phyloP scores from a whole-genome alignment of 257 asterid species.

The Datura wrightii region DNA sequence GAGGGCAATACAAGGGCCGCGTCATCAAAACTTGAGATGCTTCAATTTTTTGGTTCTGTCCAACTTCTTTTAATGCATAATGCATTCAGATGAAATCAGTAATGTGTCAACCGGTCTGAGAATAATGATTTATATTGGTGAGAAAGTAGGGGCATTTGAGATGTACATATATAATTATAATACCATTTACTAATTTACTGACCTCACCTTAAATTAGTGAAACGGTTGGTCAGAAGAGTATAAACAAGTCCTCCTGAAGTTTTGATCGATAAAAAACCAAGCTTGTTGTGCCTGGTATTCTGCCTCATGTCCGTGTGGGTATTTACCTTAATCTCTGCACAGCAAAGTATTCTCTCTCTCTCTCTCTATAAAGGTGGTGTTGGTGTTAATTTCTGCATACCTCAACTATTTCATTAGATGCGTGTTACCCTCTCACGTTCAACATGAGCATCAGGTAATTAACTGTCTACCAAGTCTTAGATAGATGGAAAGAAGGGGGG shows the following conservation, averaged over 20 bases:
- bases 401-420: no score
- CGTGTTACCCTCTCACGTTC: no score
- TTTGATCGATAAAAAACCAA: neutral
- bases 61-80: slow-evolving; percentile 23
- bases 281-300: neutral
- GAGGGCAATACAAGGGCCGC: slow-evolving; percentile 95
- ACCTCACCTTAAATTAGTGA: slow-evolving; percentile 42
- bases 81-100: slow-evolving; percentile 41
- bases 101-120: slow-evolving; percentile 42
- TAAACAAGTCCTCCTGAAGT: neutral
- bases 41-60: slow-evolving; percentile 44
- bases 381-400: no score
- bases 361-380: no score
- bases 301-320: neutral
- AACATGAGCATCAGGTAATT: no score
- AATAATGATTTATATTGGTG: slow-evolving; percentile 45
- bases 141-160: slow-evolving; percentile 57
- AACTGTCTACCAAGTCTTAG: no score
- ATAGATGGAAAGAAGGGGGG: no score
- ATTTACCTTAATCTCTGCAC: neutral
- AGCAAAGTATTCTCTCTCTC: no score
- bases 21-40: slow-evolving; percentile 62
- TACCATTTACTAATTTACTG: slow-evolving; percentile 48
- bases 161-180: slow-evolving; percentile 73
- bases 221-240: neutral